Percentiles rank a stretch among this genome's conserved stretches.
These are phyloP conservation scores for Pelagomonas calceolata DNA, from an alignment of 108 stramenopile genomes.

Conservation along the genomic window DNA sequence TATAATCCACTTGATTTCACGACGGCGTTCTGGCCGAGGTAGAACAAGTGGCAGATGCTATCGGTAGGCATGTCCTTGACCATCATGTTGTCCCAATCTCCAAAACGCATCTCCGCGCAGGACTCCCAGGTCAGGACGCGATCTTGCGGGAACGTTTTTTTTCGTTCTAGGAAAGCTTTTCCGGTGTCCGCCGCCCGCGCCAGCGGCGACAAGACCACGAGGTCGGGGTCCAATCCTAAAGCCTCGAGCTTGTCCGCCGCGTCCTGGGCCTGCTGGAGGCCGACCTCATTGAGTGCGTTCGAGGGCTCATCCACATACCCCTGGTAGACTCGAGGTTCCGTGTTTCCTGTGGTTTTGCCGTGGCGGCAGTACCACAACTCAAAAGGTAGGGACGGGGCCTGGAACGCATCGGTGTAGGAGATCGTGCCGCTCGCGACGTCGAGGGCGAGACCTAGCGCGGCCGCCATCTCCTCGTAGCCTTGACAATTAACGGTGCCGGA, in stretches of 20 bases:
- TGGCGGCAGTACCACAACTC: conserved; percentile 5
- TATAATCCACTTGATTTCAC: background rate
- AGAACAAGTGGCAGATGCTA: conserved; percentile 3
- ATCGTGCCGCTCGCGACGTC: background rate
- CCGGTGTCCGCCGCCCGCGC: background rate
- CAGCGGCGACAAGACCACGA: conserved; percentile 2
- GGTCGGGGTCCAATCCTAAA: background rate
- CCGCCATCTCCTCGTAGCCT: background rate
- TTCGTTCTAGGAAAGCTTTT: background rate
- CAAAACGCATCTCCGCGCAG: background rate
- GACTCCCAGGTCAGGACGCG: background rate
- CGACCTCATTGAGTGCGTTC: background rate
- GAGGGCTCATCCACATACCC: background rate
- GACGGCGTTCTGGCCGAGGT: conserved; percentile 2
- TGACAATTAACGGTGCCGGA: background rate
- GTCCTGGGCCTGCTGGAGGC: background rate
- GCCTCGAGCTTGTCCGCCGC: conserved; percentile 1
- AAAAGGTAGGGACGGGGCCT: background rate
- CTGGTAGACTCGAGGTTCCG: conserved; percentile 4
- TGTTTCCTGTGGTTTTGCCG: conserved; percentile 2
- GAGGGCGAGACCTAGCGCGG: background rate
- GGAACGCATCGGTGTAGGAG: background rate
- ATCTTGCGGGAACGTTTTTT: background rate
- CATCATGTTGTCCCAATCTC: conserved; percentile 1
- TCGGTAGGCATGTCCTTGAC: background rate